These are phyloP conservation scores for Carex arenaria DNA, from an alignment of 202 grass and related monocot genomes.

Conservation along the genomic window DNA sequence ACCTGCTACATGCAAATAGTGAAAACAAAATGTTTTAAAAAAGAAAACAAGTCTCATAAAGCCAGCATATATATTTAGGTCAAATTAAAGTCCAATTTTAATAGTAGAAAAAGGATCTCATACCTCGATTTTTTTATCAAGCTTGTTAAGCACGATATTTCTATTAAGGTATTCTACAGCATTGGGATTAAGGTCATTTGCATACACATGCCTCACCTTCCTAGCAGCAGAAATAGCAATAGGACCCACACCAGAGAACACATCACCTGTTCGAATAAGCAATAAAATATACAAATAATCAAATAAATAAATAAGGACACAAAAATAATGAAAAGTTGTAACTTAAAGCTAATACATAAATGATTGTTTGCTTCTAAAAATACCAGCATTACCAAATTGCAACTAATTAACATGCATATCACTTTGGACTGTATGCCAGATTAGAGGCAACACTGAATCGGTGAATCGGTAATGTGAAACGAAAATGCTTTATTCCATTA, in stretches of 20 bases:
- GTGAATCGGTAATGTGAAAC: background rate
- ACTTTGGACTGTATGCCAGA: background rate
- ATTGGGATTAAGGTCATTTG: slow-evolving; percentile 90
- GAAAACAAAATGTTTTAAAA: background rate
- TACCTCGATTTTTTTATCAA: slow-evolving; percentile 91
- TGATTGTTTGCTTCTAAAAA: background rate
- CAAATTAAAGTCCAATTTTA: background rate
- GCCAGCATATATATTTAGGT: background rate
- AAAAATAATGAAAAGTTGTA: background rate
- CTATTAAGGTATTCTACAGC: slow-evolving; percentile 79
- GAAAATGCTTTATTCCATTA: background rate
- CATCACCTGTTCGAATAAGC: slow-evolving; percentile 55
- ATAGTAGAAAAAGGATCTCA: background rate
- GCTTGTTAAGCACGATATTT: slow-evolving; percentile 86
- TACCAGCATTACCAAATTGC: background rate
- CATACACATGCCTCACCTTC: slow-evolving; percentile 86
- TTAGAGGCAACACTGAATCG: background rate
- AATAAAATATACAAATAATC: slow-evolving; percentile 25
- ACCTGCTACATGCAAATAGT: slow-evolving; percentile 32
- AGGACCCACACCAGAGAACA: slow-evolving; percentile 84
- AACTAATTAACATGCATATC: background rate
- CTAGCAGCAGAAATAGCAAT: slow-evolving; percentile 75
- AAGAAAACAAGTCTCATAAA: background rate
- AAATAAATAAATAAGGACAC: background rate
- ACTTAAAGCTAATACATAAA: background rate